These are phyloP conservation scores for Limonium bicolor DNA, from an alignment of 148 eudicot genomes.

Conservation along the genomic window DNA sequence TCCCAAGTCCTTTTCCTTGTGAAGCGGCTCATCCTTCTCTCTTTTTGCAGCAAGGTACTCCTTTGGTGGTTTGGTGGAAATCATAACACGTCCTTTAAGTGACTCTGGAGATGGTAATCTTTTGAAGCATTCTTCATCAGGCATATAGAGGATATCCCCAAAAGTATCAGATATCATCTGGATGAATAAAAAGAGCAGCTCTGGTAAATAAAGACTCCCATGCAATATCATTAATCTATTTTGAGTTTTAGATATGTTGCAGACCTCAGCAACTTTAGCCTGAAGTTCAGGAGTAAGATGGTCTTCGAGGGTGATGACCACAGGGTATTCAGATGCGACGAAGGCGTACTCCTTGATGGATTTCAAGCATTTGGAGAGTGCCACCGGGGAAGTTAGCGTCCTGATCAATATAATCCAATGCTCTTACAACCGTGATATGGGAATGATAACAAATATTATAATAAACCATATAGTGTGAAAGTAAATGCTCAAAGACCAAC, in stretches of 20 bases:
- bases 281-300: constrained; percentile 55
- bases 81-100: constrained; percentile 27
- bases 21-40: constrained; percentile 6
- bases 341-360: constrained; percentile 50
- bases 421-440: too few species aligned
- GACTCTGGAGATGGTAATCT: constrained; percentile 59
- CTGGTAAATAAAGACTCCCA: neutral
- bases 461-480: too few species aligned
- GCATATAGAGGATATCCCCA: constrained; percentile 28
- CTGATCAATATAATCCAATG: constrained; percentile 14
- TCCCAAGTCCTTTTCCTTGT: too few species aligned
- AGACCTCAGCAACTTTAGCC: constrained; percentile 56
- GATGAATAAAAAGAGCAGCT: neutral
- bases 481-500: too few species aligned
- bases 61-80: constrained; percentile 72
- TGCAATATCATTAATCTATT: too few species aligned
- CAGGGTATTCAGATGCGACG: constrained; percentile 49
- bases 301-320: constrained; percentile 58
- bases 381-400: constrained; percentile 63
- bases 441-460: too few species aligned
- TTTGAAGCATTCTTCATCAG: constrained; percentile 21
- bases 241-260: neutral
- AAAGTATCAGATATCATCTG: constrained; percentile 41
- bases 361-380: constrained; percentile 34
- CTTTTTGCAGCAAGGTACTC: constrained; percentile 27